Evolutionary conservation across 2,329 filamentous ascomycete species (phyloP), one percentile per base, ranked within the genome.

Genomic region (Bipolaris gigantea): DNA sequence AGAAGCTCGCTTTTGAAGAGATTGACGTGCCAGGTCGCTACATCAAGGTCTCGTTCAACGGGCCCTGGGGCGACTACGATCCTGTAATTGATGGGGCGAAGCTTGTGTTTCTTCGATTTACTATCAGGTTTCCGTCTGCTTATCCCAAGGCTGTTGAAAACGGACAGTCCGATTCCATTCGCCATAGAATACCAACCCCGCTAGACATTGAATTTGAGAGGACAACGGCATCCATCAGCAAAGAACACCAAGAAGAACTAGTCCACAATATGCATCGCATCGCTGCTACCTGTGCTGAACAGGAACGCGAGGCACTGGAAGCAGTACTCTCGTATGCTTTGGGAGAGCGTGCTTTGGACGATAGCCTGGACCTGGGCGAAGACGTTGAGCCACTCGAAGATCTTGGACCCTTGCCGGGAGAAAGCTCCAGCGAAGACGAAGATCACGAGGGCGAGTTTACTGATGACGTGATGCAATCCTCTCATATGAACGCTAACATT

Each of bases 371-470:
- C 77, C 50, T 70, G 11, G 48, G 58, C 16, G 43, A 75, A 79
- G 41, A 87, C 10, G 81, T 85, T 60, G 86, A 89, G 7, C 84
- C 50, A 84, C 47, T 60, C 49, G 73, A 74, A 51, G 64, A 66
- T 32, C 36, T 65, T 25, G 34, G 77, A 74, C 59, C 60, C 18
- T 33, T 67, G 27, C 61, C 60, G 7, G 69, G 89, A 53, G 90
- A 94, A 60, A 93, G 90, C 61, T 97, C 91, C 3, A 95, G 89
- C 64, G 88, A 91, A 58, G 88, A 91, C 56, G 89, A 92, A 60
- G 90, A 92, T 43, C 76, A 75, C 53, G 88, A 90, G 32, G 67
- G 69, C 39, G 69, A 70, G 41, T 69, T 66, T 19, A 72, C 68
- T 25, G 77, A 81, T 53, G 81, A 81, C 52, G 72, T 80, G 18